Base-by-base conservation (phyloP, 768 basidiomycete species). In the Podaxis rugospora region DNA sequence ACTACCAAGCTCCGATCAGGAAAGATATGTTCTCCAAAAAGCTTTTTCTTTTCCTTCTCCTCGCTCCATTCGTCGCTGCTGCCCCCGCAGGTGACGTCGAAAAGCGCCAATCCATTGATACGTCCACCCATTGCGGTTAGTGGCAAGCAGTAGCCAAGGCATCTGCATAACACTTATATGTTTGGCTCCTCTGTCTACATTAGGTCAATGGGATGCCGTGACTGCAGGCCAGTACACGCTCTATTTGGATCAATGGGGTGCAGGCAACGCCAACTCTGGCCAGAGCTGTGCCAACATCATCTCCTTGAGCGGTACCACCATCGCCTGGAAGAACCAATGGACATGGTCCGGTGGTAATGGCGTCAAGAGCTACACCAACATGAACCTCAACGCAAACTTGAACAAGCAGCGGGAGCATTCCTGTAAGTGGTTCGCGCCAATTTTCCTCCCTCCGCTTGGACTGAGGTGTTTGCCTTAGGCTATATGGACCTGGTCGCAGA, bases 301-400 rank as follows among this genome's bases (percentile, higher is more conserved):
- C 0, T 79, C 78, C 16, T 58, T 80, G 64, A 72, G 70, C 51
- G 81, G 76, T 2, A 74, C 67, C 28, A 78, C 70, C 5, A 62
- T 84, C 36, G 69, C 74, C 0, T 88, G 86, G 86, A 75, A 66
- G 68, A 83, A 78, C 28, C 75, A 67, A 2, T 88, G 82, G 80
- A 72, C 61, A 0, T 88, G 86, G 86, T 56, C 46, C 5, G 85
- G 85, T 35, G 82, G 77, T 5, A 73, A 55, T 21, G 74, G 76
- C 21, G 77, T 89, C 62, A 88, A 87, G 78, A 86, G 83, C 66
- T 89, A 78, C 71, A 77, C 84, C 23, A 84, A 87, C 69, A 73
- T 85, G 11, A 76, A 81, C 62, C 76, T 83, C 36, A 77, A 85
- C 65, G 61, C 42, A 1, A 80, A 80, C 28, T 63, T 86, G 62